Evolutionary conservation across 345 rosid genomes (phyloP).

Genomic region (Durio zibethinus): DNA sequence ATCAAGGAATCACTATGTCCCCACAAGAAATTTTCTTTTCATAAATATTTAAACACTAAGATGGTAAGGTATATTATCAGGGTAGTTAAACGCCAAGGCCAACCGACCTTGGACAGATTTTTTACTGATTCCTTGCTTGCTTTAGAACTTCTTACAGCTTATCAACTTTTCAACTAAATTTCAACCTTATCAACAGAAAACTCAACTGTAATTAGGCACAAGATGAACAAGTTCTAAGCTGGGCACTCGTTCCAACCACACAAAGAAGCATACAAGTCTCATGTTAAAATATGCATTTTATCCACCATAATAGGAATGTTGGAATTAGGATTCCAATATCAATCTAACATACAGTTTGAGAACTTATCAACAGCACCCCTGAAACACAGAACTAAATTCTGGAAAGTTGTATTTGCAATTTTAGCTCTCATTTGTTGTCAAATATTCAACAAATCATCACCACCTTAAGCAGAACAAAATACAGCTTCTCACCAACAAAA

Average conservation of each 20-base stretch:
- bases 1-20: slow-evolving; percentile 7
- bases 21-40: not conserved
- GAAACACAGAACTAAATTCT: slow-evolving; percentile 8
- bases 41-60: not conserved
- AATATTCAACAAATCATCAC: slow-evolving; percentile 23
- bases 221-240: not conserved
- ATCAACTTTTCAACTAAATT: not conserved
- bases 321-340: not conserved
- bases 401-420: slow-evolving; percentile 15
- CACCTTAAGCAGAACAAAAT: slow-evolving; percentile 18
- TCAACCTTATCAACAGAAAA: not conserved
- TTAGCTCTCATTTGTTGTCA: slow-evolving; percentile 20
- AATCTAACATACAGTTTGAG: not conserved
- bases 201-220: not conserved
- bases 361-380: not conserved
- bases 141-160: not conserved
- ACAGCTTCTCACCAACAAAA: slow-evolving; percentile 15
- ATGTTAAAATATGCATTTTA: not conserved
- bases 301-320: not conserved
- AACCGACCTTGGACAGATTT: not conserved
- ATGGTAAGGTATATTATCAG: not conserved
- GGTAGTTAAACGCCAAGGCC: not conserved
- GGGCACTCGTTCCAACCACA: not conserved
- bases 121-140: slow-evolving; percentile 10
- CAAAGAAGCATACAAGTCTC: not conserved